Conservation (phyloP, 1,284 basidiomycete genomes). For the Salmacisia buchloeana region DNA sequence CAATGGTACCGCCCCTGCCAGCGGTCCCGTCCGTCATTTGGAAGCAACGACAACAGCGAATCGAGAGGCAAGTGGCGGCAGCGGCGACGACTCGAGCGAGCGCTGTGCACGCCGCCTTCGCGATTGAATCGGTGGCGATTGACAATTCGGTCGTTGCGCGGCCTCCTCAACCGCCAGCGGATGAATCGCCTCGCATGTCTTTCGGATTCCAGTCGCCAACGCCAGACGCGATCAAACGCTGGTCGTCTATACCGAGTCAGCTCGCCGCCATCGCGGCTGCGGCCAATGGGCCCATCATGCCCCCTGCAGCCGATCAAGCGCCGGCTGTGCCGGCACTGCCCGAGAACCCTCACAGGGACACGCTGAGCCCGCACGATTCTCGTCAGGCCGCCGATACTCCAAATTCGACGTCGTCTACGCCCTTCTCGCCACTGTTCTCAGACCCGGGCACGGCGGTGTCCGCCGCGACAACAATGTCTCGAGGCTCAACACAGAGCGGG, state of each 20-base stretch:
- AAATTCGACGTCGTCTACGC: not conserved
- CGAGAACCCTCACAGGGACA: not conserved
- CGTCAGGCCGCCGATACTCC: not conserved
- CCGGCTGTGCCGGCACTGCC: not conserved
- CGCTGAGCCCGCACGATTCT: not conserved
- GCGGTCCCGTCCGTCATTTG: slow-evolving; percentile 5
- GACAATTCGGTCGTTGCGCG: not conserved
- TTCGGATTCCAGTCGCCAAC: slow-evolving; percentile 4
- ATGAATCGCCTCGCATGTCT: not conserved
- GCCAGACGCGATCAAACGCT: not conserved
- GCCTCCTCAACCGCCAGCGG: not conserved
- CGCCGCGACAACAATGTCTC: not conserved
- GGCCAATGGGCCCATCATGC: not conserved
- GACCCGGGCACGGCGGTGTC: not conserved
- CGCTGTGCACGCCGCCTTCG: not conserved
- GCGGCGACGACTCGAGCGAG: slow-evolving; percentile 1
- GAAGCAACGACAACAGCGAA: slow-evolving; percentile 6
- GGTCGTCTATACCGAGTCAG: slow-evolving; percentile 5
- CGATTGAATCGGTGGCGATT: not conserved
- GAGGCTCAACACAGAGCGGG: not conserved
- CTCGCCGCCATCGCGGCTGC: not conserved
- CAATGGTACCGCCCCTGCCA: not conserved
- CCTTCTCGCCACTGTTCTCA: slow-evolving; percentile 6
- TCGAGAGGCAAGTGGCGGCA: not conserved
- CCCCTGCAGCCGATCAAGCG: too few relatives aligned